Percentiles rank a stretch among this genome's conserved stretches.
Evolutionary conservation across 2,329 filamentous ascomycete species (phyloP).

Genomic region (Epichloe bromicola): DNA sequence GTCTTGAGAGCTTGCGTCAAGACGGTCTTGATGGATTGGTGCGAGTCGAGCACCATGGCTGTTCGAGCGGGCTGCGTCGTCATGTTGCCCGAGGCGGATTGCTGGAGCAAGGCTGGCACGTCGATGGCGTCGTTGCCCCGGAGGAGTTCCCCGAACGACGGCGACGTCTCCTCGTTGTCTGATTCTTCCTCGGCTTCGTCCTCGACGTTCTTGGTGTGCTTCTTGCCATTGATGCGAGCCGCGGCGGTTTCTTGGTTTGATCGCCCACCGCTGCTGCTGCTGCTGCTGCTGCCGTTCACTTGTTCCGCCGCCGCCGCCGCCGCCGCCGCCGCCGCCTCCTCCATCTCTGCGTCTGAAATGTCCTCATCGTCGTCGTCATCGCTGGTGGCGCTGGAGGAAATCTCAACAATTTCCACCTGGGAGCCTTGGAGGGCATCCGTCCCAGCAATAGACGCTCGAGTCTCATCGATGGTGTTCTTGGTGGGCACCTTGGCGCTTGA

Average conservation of each 20-base stretch:
- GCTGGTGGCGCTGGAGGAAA: conserved; percentile 42
- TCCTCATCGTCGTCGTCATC: conserved; percentile 39
- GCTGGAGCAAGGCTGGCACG: conserved; percentile 49
- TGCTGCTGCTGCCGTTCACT: conserved; percentile 4
- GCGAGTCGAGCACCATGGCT: conserved; percentile 48
- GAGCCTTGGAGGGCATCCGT: conserved; percentile 25
- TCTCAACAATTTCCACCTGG: conserved; percentile 36
- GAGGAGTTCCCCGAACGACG: conserved; percentile 84
- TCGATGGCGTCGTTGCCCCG: conserved; percentile 64
- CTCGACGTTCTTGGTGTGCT: conserved; percentile 11
- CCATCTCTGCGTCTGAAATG: conserved; percentile 18
- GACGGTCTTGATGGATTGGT: conserved; percentile 80
- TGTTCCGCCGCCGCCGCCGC: conserved; percentile 6
- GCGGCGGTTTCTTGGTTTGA: conserved; percentile 4
- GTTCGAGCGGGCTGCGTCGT: conserved; percentile 30
- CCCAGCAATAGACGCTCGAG: conserved; percentile 39
- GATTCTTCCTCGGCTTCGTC: conserved; percentile 22
- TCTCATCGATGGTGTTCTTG: conserved; percentile 43
- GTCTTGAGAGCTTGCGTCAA: conserved; percentile 86
- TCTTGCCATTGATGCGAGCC: conserved; percentile 15
- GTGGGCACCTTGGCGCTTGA: conserved; percentile 36
- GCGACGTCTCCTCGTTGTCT: conserved; percentile 38
- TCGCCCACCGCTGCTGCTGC: conserved; percentile 6
- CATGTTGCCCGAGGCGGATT: conserved; percentile 17
- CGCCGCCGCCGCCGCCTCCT: conserved; percentile 5